Conservation (phyloP, 306 rosid species). For the Cucurbita maxima region DNA sequence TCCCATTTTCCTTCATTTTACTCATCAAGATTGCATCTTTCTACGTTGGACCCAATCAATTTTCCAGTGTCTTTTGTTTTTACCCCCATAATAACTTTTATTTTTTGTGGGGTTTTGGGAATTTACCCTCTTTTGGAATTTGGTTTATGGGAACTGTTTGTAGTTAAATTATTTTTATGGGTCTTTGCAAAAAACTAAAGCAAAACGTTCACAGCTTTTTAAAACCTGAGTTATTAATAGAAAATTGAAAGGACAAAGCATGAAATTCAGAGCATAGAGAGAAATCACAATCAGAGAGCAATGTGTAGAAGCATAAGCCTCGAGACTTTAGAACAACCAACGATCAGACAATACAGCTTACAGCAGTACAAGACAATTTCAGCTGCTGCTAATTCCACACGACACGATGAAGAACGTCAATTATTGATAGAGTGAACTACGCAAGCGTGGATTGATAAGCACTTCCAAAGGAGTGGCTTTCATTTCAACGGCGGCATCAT, state of each 20-base stretch:
- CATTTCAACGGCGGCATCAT: not conserved
- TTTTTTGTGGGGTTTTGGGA: too few relatives aligned
- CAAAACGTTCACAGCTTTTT: not conserved
- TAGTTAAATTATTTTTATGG: not conserved
- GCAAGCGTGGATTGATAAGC: not conserved
- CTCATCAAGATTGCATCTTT: not conserved
- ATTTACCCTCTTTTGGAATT: not conserved
- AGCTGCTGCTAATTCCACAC: too few relatives aligned
- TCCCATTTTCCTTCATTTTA: not conserved
- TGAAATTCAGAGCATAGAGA: not conserved
- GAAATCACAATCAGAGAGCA: not conserved
- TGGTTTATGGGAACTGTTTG: not conserved
- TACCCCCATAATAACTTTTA: too few relatives aligned
- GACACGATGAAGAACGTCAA: not conserved
- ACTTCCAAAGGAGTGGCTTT: not conserved
- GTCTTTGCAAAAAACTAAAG: not conserved
- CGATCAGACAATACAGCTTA: not conserved
- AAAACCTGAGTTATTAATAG: not conserved
- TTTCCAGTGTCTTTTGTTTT: not conserved
- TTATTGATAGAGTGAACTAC: not conserved
- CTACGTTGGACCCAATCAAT: not conserved
- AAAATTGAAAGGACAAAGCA: not conserved
- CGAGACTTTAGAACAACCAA: constrained; percentile 1
- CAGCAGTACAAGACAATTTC: too few relatives aligned
- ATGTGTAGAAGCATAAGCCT: constrained; percentile 41